These are phyloP conservation scores for Albifimbria verrucaria DNA, from an alignment of 2,329 filamentous ascomycete genomes.

Conservation along the genomic window DNA sequence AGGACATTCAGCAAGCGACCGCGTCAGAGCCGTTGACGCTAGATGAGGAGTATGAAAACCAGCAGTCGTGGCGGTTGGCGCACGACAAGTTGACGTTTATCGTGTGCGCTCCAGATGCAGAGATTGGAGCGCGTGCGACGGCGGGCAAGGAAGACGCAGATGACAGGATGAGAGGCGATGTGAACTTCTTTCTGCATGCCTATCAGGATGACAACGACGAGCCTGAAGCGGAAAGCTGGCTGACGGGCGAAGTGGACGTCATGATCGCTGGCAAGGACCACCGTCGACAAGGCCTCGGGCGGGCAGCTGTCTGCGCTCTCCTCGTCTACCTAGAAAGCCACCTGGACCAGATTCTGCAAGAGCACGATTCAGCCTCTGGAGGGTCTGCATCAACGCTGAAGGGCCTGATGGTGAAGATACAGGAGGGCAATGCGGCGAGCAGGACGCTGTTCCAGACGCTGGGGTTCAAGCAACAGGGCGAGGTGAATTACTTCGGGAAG, in stretches of 20 bases:
- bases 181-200: slow-evolving; percentile 75
- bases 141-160: slow-evolving; percentile 49
- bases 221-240: slow-evolving; percentile 21
- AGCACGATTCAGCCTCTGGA: slow-evolving; percentile 26
- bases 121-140: slow-evolving; percentile 18
- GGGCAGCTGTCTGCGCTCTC: slow-evolving; percentile 63
- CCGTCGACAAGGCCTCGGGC: slow-evolving; percentile 63
- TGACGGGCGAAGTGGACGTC: slow-evolving; percentile 74
- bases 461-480: slow-evolving; percentile 49
- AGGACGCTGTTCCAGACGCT: slow-evolving; percentile 48
- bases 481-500: slow-evolving; percentile 59
- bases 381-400: slow-evolving; percentile 17
- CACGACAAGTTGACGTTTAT: slow-evolving; percentile 92
- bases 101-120: slow-evolving; percentile 49
- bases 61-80: slow-evolving; percentile 78
- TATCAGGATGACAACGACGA: slow-evolving; percentile 50
- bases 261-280: slow-evolving; percentile 69
- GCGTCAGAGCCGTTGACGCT: slow-evolving; percentile 82
- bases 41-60: slow-evolving; percentile 84
- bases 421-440: slow-evolving; percentile 51
- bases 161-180: slow-evolving; percentile 65
- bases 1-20: slow-evolving; percentile 78
- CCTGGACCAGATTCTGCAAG: slow-evolving; percentile 48
- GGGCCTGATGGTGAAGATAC: slow-evolving; percentile 54
- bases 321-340: slow-evolving; percentile 63